A percentile compares a stretch with the other conserved stretches of the same genome.
Conservation (phyloP, 441 rosid species). For the Bruguiera hainesii region DNA sequence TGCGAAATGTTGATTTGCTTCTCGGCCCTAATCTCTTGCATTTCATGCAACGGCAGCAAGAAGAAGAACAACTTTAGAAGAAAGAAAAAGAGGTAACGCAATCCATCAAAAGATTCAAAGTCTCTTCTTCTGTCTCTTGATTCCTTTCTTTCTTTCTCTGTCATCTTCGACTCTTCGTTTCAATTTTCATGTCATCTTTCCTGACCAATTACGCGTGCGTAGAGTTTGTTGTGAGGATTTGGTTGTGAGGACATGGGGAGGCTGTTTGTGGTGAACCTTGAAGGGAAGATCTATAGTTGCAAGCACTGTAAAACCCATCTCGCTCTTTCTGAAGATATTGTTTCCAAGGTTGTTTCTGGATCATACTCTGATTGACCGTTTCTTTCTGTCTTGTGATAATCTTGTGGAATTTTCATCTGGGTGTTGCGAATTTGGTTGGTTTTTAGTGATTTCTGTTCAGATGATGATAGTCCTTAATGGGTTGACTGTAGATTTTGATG, state of each 20-base stretch:
- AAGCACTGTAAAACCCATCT: slow-evolving; percentile 93
- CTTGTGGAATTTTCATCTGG: slow-evolving; percentile 25
- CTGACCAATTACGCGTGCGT: neutral
- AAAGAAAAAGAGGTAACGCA: neutral
- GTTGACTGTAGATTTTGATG: slow-evolving; percentile 5
- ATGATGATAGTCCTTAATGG: slow-evolving; percentile 2
- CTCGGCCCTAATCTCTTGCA: slow-evolving; percentile 41
- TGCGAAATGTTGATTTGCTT: slow-evolving; percentile 27
- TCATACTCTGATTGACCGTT: neutral
- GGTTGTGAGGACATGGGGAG: slow-evolving; percentile 67
- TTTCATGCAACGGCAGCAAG: slow-evolving; percentile 17
- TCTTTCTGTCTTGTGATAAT: slow-evolving; percentile 9
- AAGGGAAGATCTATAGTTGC: slow-evolving; percentile 92
- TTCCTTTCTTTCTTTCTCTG: slow-evolving; percentile 10
- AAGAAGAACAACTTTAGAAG: neutral
- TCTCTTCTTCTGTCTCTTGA: neutral
- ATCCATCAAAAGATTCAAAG: neutral
- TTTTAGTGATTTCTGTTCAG: slow-evolving; percentile 1
- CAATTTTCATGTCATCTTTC: neutral
- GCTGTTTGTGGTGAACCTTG: slow-evolving; percentile 74
- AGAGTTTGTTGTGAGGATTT: slow-evolving; percentile 21
- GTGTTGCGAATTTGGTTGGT: slow-evolving; percentile 17
- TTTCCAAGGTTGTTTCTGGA: slow-evolving; percentile 64
- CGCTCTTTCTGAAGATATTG: slow-evolving; percentile 68
- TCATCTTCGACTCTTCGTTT: neutral